Percentiles rank a stretch among this genome's conserved stretches.
Evolutionary conservation across 202 grass and related monocot genomes (phyloP).

Genomic region (Schoenoplectus triqueter): DNA sequence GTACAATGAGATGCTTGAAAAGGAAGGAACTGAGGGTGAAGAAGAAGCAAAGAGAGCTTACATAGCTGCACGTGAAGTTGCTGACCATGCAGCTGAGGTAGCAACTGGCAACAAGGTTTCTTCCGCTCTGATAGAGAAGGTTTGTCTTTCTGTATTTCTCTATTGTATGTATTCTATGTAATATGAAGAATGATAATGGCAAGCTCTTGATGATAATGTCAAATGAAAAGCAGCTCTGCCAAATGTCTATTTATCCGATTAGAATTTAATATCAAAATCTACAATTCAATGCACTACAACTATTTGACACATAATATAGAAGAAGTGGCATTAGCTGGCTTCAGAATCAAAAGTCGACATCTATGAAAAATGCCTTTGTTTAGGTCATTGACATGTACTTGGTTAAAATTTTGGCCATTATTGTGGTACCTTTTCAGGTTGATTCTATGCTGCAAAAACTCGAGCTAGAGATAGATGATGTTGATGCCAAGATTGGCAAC

Average conservation of each 20-base stretch:
- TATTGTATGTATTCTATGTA: background rate
- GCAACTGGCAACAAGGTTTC: slow-evolving; percentile 70
- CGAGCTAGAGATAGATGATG: slow-evolving; percentile 98
- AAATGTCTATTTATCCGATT: slow-evolving; percentile 15
- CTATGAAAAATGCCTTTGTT: background rate
- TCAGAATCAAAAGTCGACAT: background rate
- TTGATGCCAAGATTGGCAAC: slow-evolving; percentile 93
- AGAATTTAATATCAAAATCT: slow-evolving; percentile 26
- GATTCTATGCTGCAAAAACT: slow-evolving; percentile 92
- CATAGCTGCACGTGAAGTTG: slow-evolving; percentile 78
- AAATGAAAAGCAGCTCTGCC: background rate
- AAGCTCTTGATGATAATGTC: background rate
- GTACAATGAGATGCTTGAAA: slow-evolving; percentile 92
- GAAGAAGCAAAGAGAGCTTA: slow-evolving; percentile 95
- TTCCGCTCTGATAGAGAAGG: slow-evolving; percentile 85
- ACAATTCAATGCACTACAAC: slow-evolving; percentile 13
- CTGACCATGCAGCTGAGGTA: slow-evolving; percentile 49
- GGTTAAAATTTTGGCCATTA: slow-evolving; percentile 8
- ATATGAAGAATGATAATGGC: background rate
- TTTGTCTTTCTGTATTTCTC: slow-evolving; percentile 40
- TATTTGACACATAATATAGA: background rate
- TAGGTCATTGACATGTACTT: background rate
- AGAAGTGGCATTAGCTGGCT: background rate
- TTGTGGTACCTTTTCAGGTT: slow-evolving; percentile 63
- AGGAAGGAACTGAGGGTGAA: slow-evolving; percentile 89